Evolutionary conservation across 495 filamentous ascomycete species (phyloP).

Genomic region (Hyphodiscus hymeniophilus): DNA sequence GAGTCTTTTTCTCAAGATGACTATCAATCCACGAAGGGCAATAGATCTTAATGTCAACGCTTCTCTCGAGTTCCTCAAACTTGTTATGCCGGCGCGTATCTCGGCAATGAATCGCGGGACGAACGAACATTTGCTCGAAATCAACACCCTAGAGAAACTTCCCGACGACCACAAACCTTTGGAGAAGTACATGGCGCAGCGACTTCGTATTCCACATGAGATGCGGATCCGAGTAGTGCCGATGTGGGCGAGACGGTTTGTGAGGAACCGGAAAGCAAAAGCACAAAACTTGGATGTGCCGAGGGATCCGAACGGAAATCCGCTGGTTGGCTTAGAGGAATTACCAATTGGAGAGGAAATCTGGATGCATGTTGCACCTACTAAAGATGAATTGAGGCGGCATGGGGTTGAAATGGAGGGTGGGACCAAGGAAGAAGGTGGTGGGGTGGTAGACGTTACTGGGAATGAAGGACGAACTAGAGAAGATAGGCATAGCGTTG

Average conservation of each 20-base stretch:
- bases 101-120: conserved; percentile 28
- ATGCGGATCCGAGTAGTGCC: conserved; percentile 30
- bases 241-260: conserved; percentile 22
- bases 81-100: conserved; percentile 32
- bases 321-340: conserved; percentile 26
- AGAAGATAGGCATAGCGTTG: too few relatives aligned
- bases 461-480: conserved; percentile 3
- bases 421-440: neutral
- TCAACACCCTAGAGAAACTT: conserved; percentile 25
- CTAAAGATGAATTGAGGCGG: conserved; percentile 23
- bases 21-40: conserved; percentile 45
- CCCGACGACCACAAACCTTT: conserved; percentile 35
- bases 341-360: conserved; percentile 35
- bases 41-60: conserved; percentile 49
- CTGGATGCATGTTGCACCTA: conserved; percentile 40
- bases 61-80: conserved; percentile 41
- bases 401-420: conserved; percentile 7
- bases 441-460: conserved; percentile 4
- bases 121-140: conserved; percentile 34
- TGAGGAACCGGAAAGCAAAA: conserved; percentile 20
- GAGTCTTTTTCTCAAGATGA: conserved; percentile 46
- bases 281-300: conserved; percentile 14
- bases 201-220: conserved; percentile 40
- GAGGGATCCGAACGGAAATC: conserved; percentile 10
- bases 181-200: conserved; percentile 37